Conservation (phyloP, 192 early-diverging fungal genomes). For the Chytriomyces sp. region DNA sequence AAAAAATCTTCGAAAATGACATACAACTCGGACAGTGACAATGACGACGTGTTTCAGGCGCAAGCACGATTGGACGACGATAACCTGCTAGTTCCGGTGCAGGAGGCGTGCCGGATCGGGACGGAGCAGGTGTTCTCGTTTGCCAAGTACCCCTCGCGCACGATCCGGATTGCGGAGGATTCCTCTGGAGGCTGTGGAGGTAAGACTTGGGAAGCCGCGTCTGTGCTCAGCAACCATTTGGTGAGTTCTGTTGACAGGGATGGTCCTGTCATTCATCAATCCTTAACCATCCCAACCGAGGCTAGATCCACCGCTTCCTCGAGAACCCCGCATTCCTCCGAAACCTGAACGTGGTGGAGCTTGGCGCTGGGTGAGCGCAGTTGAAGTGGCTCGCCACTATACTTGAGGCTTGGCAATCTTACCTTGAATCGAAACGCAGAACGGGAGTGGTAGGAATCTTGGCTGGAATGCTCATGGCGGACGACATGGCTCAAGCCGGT, state of each 20-base stretch:
- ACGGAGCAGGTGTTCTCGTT: neutral
- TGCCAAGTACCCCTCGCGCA: neutral
- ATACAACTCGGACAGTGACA: neutral
- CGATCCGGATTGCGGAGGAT: conserved; percentile 18
- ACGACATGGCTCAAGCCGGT: neutral
- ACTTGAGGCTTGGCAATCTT: too few species aligned
- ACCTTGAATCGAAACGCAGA: too few species aligned
- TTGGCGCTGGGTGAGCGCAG: conserved; percentile 42
- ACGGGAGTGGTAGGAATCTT: conserved; percentile 55
- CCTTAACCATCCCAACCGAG: too few species aligned
- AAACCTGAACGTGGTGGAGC: conserved; percentile 36
- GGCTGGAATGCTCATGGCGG: conserved; percentile 36
- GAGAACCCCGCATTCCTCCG: conserved; percentile 12
- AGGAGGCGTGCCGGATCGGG: neutral
- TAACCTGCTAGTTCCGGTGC: neutral
- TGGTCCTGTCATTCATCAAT: too few species aligned
- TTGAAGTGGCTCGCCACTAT: neutral
- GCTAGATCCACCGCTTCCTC: neutral
- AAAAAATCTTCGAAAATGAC: neutral
- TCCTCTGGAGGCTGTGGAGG: conserved; percentile 44
- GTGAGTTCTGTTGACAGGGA: conserved; percentile 34
- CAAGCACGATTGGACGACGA: neutral
- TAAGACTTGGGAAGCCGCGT: conserved; percentile 54
- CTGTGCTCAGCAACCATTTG: conserved; percentile 45
- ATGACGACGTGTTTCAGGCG: neutral